Percentiles rank a stretch among this genome's conserved stretches.
Conservation (phyloP, 2,329 filamentous ascomycete species). For the Trichoderma hamatum region DNA sequence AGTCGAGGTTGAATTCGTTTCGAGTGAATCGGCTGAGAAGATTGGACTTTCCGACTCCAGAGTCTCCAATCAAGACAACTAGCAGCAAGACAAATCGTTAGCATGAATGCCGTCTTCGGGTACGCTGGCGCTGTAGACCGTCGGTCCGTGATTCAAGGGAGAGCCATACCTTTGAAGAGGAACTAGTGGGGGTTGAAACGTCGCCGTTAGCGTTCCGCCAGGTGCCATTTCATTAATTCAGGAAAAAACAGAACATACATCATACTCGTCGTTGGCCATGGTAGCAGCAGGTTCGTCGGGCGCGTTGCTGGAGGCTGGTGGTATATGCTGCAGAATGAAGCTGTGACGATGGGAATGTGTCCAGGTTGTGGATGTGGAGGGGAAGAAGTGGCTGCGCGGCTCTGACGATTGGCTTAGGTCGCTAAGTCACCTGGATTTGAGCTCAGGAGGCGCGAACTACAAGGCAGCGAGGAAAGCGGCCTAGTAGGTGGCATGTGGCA, state of each 20-base stretch:
- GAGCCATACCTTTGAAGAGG: constrained; percentile 88
- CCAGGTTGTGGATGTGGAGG: constrained; percentile 30
- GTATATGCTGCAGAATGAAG: constrained; percentile 8
- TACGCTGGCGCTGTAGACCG: constrained; percentile 13
- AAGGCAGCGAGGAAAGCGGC: constrained; percentile 23
- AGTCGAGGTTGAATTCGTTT: constrained; percentile 99
- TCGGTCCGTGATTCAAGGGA: constrained; percentile 33
- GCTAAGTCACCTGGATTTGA: constrained; percentile 28
- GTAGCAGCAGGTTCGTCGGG: constrained; percentile 41
- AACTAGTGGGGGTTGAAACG: constrained; percentile 62
- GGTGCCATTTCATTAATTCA: constrained; percentile 18
- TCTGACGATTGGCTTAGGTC: constrained; percentile 25
- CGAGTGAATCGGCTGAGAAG: constrained; percentile 98
- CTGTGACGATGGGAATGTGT: constrained; percentile 19
- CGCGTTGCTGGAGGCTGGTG: constrained; percentile 8
- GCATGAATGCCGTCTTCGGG: constrained; percentile 32
- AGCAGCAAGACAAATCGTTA: constrained; percentile 38
- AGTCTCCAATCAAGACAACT: constrained; percentile 99
- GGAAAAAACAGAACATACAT: constrained; percentile 66
- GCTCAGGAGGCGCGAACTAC: constrained; percentile 21
- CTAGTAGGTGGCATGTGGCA: constrained; percentile 1
- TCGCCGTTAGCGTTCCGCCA: constrained; percentile 40
- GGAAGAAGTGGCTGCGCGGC: constrained; percentile 29
- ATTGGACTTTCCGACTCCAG: constrained; percentile 99
- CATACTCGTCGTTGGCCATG: constrained; percentile 99